Conservation (phyloP, 148 eudicot species). For the Silene latifolia region DNA sequence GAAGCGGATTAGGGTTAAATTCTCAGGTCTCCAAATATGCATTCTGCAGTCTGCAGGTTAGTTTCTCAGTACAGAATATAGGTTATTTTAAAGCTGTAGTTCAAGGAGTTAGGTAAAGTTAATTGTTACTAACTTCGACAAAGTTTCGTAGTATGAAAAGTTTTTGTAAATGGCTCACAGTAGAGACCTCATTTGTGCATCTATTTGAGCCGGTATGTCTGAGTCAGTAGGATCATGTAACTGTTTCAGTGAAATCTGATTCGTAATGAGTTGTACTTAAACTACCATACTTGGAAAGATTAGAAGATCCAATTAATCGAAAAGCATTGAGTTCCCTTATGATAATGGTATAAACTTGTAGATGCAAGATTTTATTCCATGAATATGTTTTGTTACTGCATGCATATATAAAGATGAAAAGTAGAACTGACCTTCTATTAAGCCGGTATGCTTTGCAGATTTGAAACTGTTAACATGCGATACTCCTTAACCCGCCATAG, state of each 20-base stretch:
- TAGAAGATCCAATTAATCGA: not conserved
- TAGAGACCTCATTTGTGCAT: not conserved
- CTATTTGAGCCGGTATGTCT: not conserved
- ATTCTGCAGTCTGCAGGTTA: constrained; percentile 7
- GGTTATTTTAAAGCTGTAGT: not conserved
- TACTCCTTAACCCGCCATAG: no score
- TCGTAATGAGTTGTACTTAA: not conserved
- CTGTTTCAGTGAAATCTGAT: not conserved
- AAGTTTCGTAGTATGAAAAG: not conserved
- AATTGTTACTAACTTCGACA: not conserved
- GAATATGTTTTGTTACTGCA: no score
- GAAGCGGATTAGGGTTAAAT: not conserved
- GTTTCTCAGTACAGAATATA: not conserved
- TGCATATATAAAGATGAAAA: no score
- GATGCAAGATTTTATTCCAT: no score
- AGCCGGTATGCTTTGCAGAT: no score
- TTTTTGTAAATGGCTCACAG: constrained; percentile 9
- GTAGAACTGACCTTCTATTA: no score
- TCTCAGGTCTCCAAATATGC: not conserved
- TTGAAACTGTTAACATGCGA: no score
- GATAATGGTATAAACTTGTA: no score
- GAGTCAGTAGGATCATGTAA: not conserved
- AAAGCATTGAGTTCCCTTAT: not conserved
- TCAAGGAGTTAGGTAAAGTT: not conserved
- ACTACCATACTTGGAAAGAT: not conserved